A percentile compares a stretch with the other conserved stretches of the same genome.
These are phyloP conservation scores for Trichomonas vaginalis DNA, from an alignment of 208 protist species.

Conservation along the genomic window DNA sequence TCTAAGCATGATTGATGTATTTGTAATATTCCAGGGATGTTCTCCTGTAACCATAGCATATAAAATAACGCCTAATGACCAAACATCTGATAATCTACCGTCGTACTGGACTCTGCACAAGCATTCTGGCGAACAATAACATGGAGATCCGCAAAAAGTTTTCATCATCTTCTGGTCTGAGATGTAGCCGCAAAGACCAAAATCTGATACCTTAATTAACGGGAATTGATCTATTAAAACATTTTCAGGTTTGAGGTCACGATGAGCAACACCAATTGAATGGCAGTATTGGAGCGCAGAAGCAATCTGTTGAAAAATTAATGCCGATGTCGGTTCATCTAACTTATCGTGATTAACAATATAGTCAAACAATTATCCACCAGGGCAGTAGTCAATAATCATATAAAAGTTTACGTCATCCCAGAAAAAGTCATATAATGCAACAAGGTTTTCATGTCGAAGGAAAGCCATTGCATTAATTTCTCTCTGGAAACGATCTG, in stretches of 20 bases:
- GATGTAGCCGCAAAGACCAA: background rate
- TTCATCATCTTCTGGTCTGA: background rate
- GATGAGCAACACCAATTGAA: background rate
- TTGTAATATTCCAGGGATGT: slow-evolving; percentile 6
- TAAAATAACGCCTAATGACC: background rate
- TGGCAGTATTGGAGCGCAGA: background rate
- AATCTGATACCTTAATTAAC: background rate
- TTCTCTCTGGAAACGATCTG: background rate
- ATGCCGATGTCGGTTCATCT: background rate
- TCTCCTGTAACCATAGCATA: slow-evolving; percentile 14
- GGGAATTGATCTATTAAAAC: background rate
- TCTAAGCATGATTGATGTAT: background rate
- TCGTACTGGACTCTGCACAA: background rate
- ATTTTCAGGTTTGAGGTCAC: background rate
- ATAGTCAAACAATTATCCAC: background rate
- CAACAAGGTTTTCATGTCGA: background rate
- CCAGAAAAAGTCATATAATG: background rate
- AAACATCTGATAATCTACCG: background rate
- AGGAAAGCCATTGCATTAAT: background rate
- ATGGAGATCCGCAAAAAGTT: slow-evolving; percentile 4
- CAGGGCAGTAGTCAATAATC: background rate
- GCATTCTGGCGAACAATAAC: slow-evolving; percentile 3
- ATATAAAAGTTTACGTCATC: slow-evolving; percentile 4
- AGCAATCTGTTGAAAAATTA: background rate
- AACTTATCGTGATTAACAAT: background rate